These are phyloP conservation scores for Penicillium glabrum DNA, from an alignment of 2,329 filamentous ascomycete genomes.

Conservation along the genomic window DNA sequence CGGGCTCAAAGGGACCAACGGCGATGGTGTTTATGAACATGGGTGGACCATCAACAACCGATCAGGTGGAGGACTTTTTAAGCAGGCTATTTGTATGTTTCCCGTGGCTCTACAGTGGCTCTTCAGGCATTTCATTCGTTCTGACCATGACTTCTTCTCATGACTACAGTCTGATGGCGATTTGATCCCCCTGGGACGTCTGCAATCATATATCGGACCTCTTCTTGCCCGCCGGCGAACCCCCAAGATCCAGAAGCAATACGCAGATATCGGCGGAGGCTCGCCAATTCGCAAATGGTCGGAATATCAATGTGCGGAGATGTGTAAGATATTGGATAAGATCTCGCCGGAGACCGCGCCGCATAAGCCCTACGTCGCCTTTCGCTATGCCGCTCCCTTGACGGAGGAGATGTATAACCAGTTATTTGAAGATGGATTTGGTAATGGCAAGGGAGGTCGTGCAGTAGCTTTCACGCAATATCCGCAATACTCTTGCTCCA, in stretches of 20 bases:
- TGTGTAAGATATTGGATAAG: slow-evolving; percentile 95
- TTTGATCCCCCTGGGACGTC: slow-evolving; percentile 87
- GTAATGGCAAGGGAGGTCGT: slow-evolving; percentile 81
- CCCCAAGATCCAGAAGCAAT: slow-evolving; percentile 95
- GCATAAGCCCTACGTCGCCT: slow-evolving; percentile 96
- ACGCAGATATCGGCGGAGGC: slow-evolving; percentile 92
- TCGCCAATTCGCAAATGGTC: slow-evolving; percentile 98
- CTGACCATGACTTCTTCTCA: slow-evolving; percentile 9
- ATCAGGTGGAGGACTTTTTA: slow-evolving; percentile 86
- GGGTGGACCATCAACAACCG: slow-evolving; percentile 86
- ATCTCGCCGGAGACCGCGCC: slow-evolving; percentile 90
- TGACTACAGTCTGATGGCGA: slow-evolving; percentile 77
- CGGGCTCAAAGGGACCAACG: slow-evolving; percentile 74
- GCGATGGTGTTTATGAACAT: slow-evolving; percentile 99
- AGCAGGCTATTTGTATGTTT: slow-evolving; percentile 82
- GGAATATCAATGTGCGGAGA: slow-evolving; percentile 87
- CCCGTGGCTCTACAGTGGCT: not conserved
- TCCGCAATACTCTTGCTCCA: slow-evolving; percentile 97
- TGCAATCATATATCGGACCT: slow-evolving; percentile 88
- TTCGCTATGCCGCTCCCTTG: slow-evolving; percentile 88
- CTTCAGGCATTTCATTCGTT: not conserved
- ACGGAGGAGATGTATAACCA: slow-evolving; percentile 91
- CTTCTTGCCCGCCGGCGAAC: slow-evolving; percentile 83
- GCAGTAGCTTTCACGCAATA: slow-evolving; percentile 98
- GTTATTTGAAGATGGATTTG: slow-evolving; percentile 85